These are phyloP conservation scores for Acacia acuminata DNA, from an alignment of 306 rosid species.

Conservation along the genomic window DNA sequence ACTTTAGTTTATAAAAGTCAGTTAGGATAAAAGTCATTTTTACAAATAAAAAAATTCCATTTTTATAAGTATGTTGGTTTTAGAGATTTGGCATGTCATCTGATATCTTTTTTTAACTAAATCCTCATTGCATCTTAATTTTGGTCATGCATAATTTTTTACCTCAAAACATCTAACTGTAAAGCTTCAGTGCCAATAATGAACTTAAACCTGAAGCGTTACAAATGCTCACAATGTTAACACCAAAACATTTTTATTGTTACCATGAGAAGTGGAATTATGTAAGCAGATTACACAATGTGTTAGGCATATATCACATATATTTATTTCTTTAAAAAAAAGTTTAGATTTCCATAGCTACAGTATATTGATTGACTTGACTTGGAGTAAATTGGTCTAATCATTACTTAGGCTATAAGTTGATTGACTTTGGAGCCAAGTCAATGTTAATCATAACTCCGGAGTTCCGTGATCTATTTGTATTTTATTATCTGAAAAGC, in stretches of 20 bases:
- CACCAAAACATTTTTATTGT: not conserved
- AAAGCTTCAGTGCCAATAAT: not conserved
- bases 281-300: not conserved
- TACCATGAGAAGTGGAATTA: not conserved
- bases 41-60: too few relatives aligned
- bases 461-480: not conserved
- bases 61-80: too few relatives aligned
- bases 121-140: too few relatives aligned
- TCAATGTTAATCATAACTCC: not conserved
- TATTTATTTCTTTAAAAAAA: not conserved
- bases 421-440: not conserved
- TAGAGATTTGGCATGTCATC: too few relatives aligned
- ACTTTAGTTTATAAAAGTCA: too few relatives aligned
- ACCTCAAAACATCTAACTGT: not conserved
- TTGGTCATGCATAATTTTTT: too few relatives aligned
- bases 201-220: too few relatives aligned
- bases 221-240: not conserved
- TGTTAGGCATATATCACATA: not conserved
- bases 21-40: too few relatives aligned
- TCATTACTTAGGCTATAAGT: not conserved
- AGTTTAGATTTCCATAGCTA: too few relatives aligned
- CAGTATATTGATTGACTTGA: not conserved
- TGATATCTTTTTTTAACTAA: too few relatives aligned
- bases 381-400: not conserved
- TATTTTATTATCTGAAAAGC: not conserved